These are phyloP conservation scores for Dictyostelium citrinum DNA, from an alignment of 78 protist species.

Conservation along the genomic window DNA sequence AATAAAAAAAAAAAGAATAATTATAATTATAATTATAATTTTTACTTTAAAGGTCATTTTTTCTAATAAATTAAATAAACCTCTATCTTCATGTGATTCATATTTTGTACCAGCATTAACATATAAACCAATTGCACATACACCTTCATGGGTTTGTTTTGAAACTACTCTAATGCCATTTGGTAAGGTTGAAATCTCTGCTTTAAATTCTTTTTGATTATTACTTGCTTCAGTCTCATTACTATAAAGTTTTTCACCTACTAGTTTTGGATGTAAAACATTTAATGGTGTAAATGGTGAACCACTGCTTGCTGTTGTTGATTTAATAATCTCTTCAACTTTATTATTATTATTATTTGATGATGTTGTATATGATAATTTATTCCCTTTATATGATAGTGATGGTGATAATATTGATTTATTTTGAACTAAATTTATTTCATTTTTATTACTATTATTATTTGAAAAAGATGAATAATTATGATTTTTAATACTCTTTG, in stretches of 20 bases:
- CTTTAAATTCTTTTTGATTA: not conserved
- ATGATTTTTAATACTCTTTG: not conserved
- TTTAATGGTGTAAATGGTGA: constrained; percentile 31
- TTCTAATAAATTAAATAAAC: constrained; percentile 56
- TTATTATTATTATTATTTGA: not conserved
- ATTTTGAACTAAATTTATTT: not conserved
- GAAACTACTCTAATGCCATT: constrained; percentile 41
- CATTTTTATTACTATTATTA: not conserved
- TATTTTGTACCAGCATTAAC: constrained; percentile 17
- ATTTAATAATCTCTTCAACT: not conserved
- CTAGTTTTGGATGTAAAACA: constrained; percentile 31
- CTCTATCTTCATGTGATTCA: constrained; percentile 40
- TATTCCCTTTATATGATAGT: not conserved
- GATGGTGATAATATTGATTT: not conserved
- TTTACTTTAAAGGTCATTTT: constrained; percentile 52
- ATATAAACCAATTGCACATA: constrained; percentile 59
- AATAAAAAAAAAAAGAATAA: too few relatives aligned
- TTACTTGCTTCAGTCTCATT: not conserved
- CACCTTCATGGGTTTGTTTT: constrained; percentile 14
- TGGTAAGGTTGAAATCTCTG: constrained; percentile 37
- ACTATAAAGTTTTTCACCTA: not conserved
- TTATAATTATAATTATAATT: not conserved
- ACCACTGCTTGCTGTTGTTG: too few relatives aligned
- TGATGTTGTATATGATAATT: not conserved
- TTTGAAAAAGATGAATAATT: not conserved